Evolutionary conservation across 768 basidiomycete species (phyloP).

Genomic region (Phaeolepiota aurea): DNA sequence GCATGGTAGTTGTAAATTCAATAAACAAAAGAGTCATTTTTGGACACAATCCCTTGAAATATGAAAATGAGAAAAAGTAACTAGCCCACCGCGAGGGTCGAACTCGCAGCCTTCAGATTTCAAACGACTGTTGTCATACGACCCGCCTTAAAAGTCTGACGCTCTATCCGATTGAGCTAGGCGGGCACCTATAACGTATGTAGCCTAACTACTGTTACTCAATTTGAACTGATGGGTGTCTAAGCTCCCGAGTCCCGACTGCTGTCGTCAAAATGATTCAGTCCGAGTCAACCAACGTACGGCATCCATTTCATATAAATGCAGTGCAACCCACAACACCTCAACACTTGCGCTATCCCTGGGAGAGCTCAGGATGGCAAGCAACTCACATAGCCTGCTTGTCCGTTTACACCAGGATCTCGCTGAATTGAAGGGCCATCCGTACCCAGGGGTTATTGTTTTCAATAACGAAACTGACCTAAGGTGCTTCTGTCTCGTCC

Average conservation of each 20-base stretch:
- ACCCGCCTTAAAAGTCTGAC: conserved; percentile 17
- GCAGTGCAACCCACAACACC: too few relatives aligned
- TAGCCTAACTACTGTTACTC: too few relatives aligned
- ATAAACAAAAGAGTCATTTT: too few relatives aligned
- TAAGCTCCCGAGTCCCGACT: too few relatives aligned
- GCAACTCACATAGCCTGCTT: conserved; percentile 16
- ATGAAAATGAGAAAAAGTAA: background rate
- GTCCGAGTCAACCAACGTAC: too few relatives aligned
- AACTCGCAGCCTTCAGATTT: conserved; percentile 84
- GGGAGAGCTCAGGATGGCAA: too few relatives aligned
- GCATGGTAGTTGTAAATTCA: too few relatives aligned
- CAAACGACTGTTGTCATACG: background rate
- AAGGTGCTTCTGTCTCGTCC: conserved; percentile 31
- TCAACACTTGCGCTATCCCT: too few relatives aligned
- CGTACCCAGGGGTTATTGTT: conserved; percentile 34
- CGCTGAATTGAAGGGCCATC: conserved; percentile 28
- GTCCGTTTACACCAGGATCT: conserved; percentile 30
- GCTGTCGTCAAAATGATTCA: too few relatives aligned
- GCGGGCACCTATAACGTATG: conserved; percentile 33
- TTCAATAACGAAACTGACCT: conserved; percentile 33
- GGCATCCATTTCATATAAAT: too few relatives aligned
- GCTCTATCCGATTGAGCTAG: conserved; percentile 63
- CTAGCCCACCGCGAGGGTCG: conserved; percentile 78
- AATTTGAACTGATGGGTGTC: too few relatives aligned
- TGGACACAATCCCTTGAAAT: too few relatives aligned